Evolutionary conservation across 75 land plant species (phyloP), one percentile per base, ranked within the genome.

Genomic region (Picea sitchensis): DNA sequence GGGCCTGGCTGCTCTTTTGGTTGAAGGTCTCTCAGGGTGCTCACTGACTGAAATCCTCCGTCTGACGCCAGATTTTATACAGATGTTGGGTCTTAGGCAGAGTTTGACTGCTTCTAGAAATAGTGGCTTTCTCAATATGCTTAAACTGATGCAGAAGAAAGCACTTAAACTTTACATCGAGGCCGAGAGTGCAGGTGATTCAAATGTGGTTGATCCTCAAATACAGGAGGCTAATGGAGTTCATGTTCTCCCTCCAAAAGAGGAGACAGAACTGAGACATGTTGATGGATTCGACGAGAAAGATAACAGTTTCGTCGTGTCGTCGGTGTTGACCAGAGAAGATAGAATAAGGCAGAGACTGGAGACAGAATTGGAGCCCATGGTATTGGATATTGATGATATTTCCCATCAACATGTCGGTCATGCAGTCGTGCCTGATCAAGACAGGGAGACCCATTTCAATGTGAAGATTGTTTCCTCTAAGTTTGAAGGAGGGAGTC

Each of bases 121-220:
- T 76, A 96, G 90, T 79, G 98, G 98, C 58, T 92, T 96, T 64
- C 80, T 91, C n/a, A 96, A 96, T 74, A 96, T 96, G 94, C 83
- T 93, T 61, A 84, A 82, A 79, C 78, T 94, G 78, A 96, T 96
- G 95, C 95, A 96, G 86, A 83, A 83, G 89, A 94, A 92, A 77
- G 91, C 98, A 9, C 73, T 94, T 73, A 81, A 59, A 21, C 21
- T 51, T 44, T 36, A 30, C 56, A 36, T 38, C 21, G 82, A 79
- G 62, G 54, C 74, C 15, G 30, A 63, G 12, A 23, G 15, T 20
- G 74, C 26, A 72, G 34, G 47, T 7, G 7, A 31, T 36, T 41
- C 38, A 72, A 72, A 36, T n/a, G 38, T n/a, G 13, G 17, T 32
- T 41, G 2, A 20, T 20, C n/a, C 63, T 17, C n/a, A 15, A 20